phyloP scores from a whole-genome alignment of 2,329 filamentous ascomycete species.

The Paecilomyces variotii region DNA sequence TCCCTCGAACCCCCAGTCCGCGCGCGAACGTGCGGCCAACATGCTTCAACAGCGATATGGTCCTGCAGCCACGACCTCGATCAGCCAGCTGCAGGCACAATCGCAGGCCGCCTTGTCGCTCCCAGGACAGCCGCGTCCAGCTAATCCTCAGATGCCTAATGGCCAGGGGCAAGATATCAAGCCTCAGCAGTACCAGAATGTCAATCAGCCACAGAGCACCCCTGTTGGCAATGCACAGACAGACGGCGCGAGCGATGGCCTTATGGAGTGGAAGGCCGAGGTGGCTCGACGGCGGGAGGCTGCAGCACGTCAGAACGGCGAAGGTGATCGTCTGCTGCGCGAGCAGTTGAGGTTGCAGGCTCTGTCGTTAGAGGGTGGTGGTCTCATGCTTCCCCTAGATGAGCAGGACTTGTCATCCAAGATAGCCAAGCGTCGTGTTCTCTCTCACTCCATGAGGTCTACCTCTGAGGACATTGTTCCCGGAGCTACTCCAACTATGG shows the following conservation, averaged over 20 bases:
- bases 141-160: constrained; percentile 26
- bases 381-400: constrained; percentile 36
- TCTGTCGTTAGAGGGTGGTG: constrained; percentile 37
- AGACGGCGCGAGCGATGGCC: constrained; percentile 60
- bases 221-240: constrained; percentile 54
- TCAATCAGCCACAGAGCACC: constrained; percentile 30
- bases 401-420: constrained; percentile 28
- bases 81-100: constrained; percentile 37
- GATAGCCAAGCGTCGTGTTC: constrained; percentile 30
- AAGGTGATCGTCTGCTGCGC: constrained; percentile 33
- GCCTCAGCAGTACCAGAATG: constrained; percentile 28
- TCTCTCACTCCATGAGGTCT: background rate
- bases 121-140: constrained; percentile 26
- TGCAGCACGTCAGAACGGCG: constrained; percentile 24
- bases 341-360: constrained; percentile 35
- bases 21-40: constrained; percentile 47
- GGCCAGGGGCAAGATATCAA: constrained; percentile 36
- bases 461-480: constrained; percentile 5
- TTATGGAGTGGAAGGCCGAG: constrained; percentile 47
- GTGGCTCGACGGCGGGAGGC: constrained; percentile 36
- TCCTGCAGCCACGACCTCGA: constrained; percentile 33
- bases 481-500: constrained; percentile 1
- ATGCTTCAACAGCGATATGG: constrained; percentile 44
- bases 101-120: constrained; percentile 26
- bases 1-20: constrained; percentile 37